Percentiles rank a stretch among this genome's conserved stretches.
phyloP scores from a whole-genome alignment of 2,329 filamentous ascomycete genomes.

The Clonostachys rhizophaga region DNA sequence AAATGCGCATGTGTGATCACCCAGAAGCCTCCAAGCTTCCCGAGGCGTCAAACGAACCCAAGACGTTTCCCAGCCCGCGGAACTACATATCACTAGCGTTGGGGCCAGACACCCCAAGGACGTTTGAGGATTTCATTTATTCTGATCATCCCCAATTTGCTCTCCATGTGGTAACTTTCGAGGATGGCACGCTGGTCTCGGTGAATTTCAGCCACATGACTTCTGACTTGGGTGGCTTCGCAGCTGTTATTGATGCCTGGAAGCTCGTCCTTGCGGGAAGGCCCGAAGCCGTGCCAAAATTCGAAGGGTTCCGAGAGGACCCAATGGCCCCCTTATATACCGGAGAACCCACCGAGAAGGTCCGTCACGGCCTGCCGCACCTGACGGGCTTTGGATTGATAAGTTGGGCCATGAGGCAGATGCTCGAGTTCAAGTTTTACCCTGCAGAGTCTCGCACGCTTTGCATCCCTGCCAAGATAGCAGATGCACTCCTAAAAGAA shows the following conservation, averaged over 20 bases:
- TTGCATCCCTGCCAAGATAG: neutral
- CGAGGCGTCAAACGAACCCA: neutral
- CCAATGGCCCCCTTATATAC: neutral
- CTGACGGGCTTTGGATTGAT: neutral
- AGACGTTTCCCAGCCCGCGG: neutral
- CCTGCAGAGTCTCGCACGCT: neutral
- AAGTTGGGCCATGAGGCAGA: neutral
- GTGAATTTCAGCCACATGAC: conserved; percentile 2
- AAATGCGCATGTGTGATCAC: conserved; percentile 28
- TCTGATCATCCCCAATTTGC: conserved; percentile 1
- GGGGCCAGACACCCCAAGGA: neutral
- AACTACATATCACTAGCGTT: neutral
- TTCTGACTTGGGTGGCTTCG: conserved; percentile 1
- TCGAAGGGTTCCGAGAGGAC: neutral
- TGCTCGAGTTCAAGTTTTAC: neutral
- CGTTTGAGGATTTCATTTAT: conserved; percentile 1
- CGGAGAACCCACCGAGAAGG: neutral
- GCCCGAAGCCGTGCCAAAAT: neutral
- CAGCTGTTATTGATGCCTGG: conserved; percentile 1
- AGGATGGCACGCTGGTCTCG: conserved; percentile 3
- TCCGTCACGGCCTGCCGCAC: neutral
- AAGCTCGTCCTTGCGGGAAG: neutral
- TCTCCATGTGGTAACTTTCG: conserved; percentile 3
- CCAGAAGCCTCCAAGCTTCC: conserved; percentile 11
- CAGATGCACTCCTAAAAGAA: neutral